Base-by-base conservation (phyloP, 495 filamentous ascomycete species). In the Penicillium simplicissimum region DNA sequence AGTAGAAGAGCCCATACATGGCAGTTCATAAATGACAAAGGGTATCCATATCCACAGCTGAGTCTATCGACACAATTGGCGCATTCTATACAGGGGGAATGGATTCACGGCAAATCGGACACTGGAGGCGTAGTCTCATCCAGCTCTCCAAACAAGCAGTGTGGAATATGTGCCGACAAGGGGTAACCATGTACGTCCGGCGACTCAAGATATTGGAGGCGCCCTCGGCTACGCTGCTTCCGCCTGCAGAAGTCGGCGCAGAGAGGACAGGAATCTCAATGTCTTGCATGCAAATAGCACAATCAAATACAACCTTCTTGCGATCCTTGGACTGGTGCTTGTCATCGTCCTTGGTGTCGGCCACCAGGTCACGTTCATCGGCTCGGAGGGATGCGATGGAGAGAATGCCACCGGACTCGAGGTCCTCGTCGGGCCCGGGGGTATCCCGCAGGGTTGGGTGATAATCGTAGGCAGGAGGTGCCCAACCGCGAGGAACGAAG, bases 131-230 rank as follows among this genome's bases (percentile, higher is more conserved):
- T 70, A 93, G 91, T 67, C 88, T 83, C 90, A 97, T 96, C 95
- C 95, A 98, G 37, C 92, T 93, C 74, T 98, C 93, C 68, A 98
- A 79, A 71, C 95, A 98, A 53, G 85, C 80, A 49, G 89, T 96
- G 71, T 98, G 95, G 71, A 98, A 98, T 25, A 97, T 93, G 78
- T 98, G 95, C 56, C 92, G 82, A 72, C 95, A 98, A 36, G 95
- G 94, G 55, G 95, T 98, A 25, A 98, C 92, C 95, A 98, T 98
- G 73, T 97, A 97, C 56, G 81, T 76, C 51, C 92, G 83, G 57
- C 94, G 80, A 25, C 88, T 90, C 59, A 97, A 80, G 54, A 96
- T 82, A 23, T 85, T 89, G 2, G 84, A 78, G 40, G 90, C 83
- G 19, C 87, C 85, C 13, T 87, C 85, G 10, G 77, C 69, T 75